Conservation (phyloP, 2,329 filamentous ascomycete species). For the Magnaporthiopsis rhizophila region DNA sequence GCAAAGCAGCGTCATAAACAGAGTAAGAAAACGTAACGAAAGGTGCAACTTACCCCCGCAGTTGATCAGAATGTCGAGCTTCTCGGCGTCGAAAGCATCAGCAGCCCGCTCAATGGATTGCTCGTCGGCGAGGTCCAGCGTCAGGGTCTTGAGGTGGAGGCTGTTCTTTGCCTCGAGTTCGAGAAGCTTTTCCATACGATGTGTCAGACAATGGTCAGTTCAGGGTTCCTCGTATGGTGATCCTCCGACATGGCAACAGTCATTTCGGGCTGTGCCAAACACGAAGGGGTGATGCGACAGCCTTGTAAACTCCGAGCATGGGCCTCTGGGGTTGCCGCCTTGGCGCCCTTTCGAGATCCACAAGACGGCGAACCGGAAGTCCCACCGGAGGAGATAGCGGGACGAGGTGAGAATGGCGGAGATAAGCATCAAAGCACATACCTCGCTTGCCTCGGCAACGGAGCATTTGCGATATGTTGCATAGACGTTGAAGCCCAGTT, state of each 20-base stretch:
- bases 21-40: neutral
- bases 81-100: slow-evolving; percentile 3
- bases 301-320: neutral
- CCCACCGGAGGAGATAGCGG: neutral
- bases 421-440: neutral
- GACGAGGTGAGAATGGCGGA: neutral
- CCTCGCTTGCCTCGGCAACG: slow-evolving; percentile 5
- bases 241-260: neutral
- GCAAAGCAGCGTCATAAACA: neutral
- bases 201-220: neutral
- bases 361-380: neutral
- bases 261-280: neutral
- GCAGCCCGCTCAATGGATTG: slow-evolving; percentile 7
- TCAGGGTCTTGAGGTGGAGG: slow-evolving; percentile 5
- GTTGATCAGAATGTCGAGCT: slow-evolving; percentile 9
- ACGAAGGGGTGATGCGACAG: neutral
- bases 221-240: neutral
- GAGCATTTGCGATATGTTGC: slow-evolving; percentile 5
- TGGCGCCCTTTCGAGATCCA: too few species aligned
- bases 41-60: slow-evolving; percentile 7
- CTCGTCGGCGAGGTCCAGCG: slow-evolving; percentile 8
- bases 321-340: neutral
- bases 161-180: slow-evolving; percentile 3
- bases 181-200: slow-evolving; percentile 3
- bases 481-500: slow-evolving; percentile 6